Base-by-base conservation (phyloP, 495 filamentous ascomycete species). In the Aspergillus nanangensis region DNA sequence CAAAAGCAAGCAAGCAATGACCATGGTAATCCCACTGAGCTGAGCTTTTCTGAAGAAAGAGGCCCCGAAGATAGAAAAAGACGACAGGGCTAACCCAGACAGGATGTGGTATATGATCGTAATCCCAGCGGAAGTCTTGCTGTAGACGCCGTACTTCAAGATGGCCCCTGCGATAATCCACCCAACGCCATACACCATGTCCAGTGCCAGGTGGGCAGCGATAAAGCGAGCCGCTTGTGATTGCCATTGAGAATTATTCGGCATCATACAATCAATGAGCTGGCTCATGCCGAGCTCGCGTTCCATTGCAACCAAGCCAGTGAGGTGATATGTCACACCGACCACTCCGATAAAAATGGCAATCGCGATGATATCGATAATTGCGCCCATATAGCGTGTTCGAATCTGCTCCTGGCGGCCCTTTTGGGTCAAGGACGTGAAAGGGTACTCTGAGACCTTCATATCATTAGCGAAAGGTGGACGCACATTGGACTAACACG, bases 201-300 rank as follows among this genome's bases (percentile, higher is more conserved):
- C 76, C 57, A 90, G 87, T 2, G 84, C 75, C 9, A 87, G 43
- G 54, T 87, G 82, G 51, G 87, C 81, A 0, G 83, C 78, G 18
- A 83, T 42, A 8, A 91, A 61, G 3, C 88, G 74, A 14, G 81
- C 79, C 21, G 76, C 68, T 67, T 91, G 87, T 11, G 80, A 79
- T 53, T 84, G 60, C 84, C 84, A 88, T 11, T 70, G 66, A 19
- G 69, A 66, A 19, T 63, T 61, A 49, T 83, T 85, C 17, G 82
- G 79, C 77, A 90, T 88, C 81, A 88, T 91, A 29, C 86, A 82
- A 62, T 93, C 88, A 35, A 91, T 71, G 33, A 93, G 69, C 33
- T 86, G 84, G 22, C 85, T 83, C 77, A 90, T 87, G 45, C 86
- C 88, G 32, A 79, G 66, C 66, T 93, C 88, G 35, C 88, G 71